These are phyloP conservation scores for Chlorociboria aeruginascens DNA, from an alignment of 495 filamentous ascomycete species.

Conservation along the genomic window DNA sequence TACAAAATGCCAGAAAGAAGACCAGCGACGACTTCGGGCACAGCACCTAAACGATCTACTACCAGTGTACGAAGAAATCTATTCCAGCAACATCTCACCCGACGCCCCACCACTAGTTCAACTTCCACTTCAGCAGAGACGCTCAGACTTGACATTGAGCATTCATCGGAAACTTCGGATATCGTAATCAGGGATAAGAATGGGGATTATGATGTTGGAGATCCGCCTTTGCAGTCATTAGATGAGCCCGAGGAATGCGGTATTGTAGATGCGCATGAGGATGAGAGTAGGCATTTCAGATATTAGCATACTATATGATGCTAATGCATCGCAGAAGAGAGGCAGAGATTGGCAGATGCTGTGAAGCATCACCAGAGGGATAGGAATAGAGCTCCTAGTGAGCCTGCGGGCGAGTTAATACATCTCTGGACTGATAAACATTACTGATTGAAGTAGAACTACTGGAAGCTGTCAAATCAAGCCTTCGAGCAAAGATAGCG, in stretches of 20 bases:
- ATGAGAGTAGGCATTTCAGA: slow-evolving; percentile 16
- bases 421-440: background rate
- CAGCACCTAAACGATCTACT: slow-evolving; percentile 2
- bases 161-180: slow-evolving; percentile 41
- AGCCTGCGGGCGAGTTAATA: slow-evolving; percentile 47
- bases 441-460: slow-evolving; percentile 43
- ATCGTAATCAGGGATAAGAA: slow-evolving; percentile 68
- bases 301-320: background rate
- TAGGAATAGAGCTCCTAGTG: slow-evolving; percentile 49
- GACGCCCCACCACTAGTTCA: slow-evolving; percentile 47
- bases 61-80: slow-evolving; percentile 50
- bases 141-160: slow-evolving; percentile 20
- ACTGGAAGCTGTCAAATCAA: slow-evolving; percentile 58
- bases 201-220: slow-evolving; percentile 61
- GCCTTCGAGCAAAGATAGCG: slow-evolving; percentile 56
- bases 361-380: slow-evolving; percentile 46
- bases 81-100: slow-evolving; percentile 58
- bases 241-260: slow-evolving; percentile 34
- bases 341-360: slow-evolving; percentile 37
- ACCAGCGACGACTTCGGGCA: slow-evolving; percentile 1
- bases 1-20: slow-evolving; percentile 16
- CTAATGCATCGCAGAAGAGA: slow-evolving; percentile 25
- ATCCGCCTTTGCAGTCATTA: slow-evolving; percentile 38
- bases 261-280: slow-evolving; percentile 26
- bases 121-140: slow-evolving; percentile 27